Evolutionary conservation across 257 asterid genomes (phyloP), one percentile per base, ranked within the genome.

Genomic region (Salvia hispanica): DNA sequence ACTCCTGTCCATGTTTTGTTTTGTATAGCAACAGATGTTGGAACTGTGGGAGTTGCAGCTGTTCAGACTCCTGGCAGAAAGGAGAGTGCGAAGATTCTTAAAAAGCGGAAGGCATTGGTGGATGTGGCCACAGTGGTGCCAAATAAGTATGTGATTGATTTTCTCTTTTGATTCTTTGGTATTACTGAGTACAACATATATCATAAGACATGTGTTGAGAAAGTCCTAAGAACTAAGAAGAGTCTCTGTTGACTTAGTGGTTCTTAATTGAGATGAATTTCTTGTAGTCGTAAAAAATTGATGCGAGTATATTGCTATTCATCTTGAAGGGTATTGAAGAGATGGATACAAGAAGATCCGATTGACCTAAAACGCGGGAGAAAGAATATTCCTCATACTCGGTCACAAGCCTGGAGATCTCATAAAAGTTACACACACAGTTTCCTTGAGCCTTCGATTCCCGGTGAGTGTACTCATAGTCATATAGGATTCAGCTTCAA

Each of bases 1-100:
- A 58, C 70, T 48, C 36, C 47, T 42, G 15, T 63, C 50, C 28
- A 16, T 34, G 70, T 60, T 15, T 53, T 7, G 13, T 58, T 1
- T 51, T 58, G 69, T 60, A 39, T 25, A 59, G 57, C 68, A 54
- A 74, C 75, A 71, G 85, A 72, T 56, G 56, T 64, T 51, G 74
- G 71, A 64, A 65, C 79, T 16, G 64, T 79, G 28, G 90, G 76
- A 60, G 77, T 78, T 25, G 74, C 77, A 46, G 60, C 77, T 70
- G 73, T 93, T 66, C 86, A 37, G 54, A 90, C 97, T 56, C 97
- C 99, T 14, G 95, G 92, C 57, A 56, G 78, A 60, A 85, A 69
- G 74, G 96, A 93, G 78, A 75, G 67, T 36, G 62, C 71, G 5
- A 83, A 72, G 58, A 74, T 79, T 76, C 68, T 58, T 57, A 85